A percentile compares a stretch with the other conserved stretches of the same genome.
phyloP scores from a whole-genome alignment of 495 filamentous ascomycete genomes.

The Gamarada debralockiae region DNA sequence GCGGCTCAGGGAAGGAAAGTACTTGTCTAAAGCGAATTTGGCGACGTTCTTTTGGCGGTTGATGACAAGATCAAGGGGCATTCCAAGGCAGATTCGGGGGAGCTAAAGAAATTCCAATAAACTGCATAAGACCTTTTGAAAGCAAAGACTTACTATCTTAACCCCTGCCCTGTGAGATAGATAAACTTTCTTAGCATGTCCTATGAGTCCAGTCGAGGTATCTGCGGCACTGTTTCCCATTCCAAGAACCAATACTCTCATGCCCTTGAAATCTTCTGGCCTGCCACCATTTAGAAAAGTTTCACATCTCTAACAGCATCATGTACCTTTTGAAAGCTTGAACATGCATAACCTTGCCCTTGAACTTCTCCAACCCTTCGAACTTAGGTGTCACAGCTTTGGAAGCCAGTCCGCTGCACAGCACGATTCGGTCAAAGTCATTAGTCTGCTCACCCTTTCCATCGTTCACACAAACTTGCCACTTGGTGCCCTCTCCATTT shows the following conservation, averaged over 20 bases:
- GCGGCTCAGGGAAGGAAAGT: not conserved
- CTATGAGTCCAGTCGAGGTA: not conserved
- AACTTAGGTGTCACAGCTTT: not conserved
- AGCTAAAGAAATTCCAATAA: no score
- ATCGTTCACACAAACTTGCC: slow-evolving; percentile 24
- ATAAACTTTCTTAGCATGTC: not conserved
- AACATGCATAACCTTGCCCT: not conserved
- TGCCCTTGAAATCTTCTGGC: not conserved
- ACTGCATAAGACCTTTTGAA: not conserved
- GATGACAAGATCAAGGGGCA: not conserved
- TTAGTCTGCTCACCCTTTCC: slow-evolving; percentile 15
- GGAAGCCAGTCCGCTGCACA: not conserved
- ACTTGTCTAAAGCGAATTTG: not conserved
- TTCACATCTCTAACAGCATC: not conserved
- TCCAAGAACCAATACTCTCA: not conserved
- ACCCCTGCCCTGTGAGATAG: not conserved
- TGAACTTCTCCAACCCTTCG: not conserved
- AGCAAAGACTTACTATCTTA: no score
- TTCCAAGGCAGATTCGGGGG: not conserved
- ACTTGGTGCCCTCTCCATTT: slow-evolving; percentile 20
- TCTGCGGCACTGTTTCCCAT: not conserved
- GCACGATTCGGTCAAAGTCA: not conserved
- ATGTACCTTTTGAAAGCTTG: not conserved
- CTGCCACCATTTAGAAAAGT: not conserved
- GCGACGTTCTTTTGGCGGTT: not conserved